phyloP scores from a whole-genome alignment of 805 yeast species.

The Candida arabinofermentans region DNA sequence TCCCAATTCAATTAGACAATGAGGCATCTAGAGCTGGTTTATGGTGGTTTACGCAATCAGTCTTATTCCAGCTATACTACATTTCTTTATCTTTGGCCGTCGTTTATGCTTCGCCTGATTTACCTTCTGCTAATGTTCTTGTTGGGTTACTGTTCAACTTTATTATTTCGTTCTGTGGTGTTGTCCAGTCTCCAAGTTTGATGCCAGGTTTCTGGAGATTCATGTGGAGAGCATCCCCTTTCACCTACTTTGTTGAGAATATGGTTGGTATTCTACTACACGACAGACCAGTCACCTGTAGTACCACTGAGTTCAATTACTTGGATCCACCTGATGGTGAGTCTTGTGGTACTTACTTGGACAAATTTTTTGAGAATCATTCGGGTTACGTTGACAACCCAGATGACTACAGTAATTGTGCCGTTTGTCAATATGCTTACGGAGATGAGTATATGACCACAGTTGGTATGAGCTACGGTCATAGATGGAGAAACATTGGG shows the following conservation, averaged over 20 bases:
- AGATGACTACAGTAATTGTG: conserved; percentile 43
- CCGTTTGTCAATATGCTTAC: conserved; percentile 41
- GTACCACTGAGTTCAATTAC: conserved; percentile 42
- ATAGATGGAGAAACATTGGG: conserved; percentile 68
- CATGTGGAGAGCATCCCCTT: conserved; percentile 73
- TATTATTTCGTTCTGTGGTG: conserved; percentile 65
- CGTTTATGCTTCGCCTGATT: conserved; percentile 58
- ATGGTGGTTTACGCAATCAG: conserved; percentile 34
- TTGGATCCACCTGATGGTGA: conserved; percentile 53
- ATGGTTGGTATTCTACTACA: conserved; percentile 48
- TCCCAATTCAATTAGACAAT: conserved; percentile 33
- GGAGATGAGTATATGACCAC: conserved; percentile 45
- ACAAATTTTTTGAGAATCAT: conserved; percentile 30
- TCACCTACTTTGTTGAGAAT: conserved; percentile 61
- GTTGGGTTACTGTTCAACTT: conserved; percentile 53
- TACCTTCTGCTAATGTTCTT: conserved; percentile 63
- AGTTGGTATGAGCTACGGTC: conserved; percentile 39
- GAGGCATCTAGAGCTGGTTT: conserved; percentile 42
- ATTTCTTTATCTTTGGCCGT: conserved; percentile 50
- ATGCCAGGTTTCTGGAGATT: conserved; percentile 86
- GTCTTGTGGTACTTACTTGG: conserved; percentile 60
- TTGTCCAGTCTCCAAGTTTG: conserved; percentile 48
- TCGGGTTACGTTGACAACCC: conserved; percentile 60
- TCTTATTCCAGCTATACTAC: conserved; percentile 42
- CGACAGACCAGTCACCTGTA: conserved; percentile 48